These are phyloP conservation scores for Sutorius eximius DNA, from an alignment of 1,284 basidiomycete species.

Conservation along the genomic window DNA sequence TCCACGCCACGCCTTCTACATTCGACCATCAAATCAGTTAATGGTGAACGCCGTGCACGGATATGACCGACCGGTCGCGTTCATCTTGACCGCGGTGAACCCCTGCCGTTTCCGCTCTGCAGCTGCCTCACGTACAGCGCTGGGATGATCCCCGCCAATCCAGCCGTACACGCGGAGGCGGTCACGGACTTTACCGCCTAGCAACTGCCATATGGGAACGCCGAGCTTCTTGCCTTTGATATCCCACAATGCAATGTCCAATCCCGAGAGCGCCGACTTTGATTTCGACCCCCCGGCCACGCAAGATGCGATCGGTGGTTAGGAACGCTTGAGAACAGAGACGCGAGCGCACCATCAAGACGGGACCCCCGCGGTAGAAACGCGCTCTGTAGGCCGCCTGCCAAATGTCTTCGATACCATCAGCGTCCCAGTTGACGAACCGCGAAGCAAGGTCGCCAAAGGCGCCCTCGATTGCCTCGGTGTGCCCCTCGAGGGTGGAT, in stretches of 20 bases:
- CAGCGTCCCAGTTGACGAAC: constrained; percentile 67
- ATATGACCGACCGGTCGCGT: constrained; percentile 50
- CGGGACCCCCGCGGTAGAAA: constrained; percentile 75
- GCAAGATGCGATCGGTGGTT: not conserved
- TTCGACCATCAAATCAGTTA: not conserved
- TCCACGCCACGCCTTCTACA: constrained; percentile 46
- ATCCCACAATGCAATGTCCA: constrained; percentile 65
- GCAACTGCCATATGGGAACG: constrained; percentile 73
- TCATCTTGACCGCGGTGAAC: constrained; percentile 80
- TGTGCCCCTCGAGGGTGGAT: constrained; percentile 68
- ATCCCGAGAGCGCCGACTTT: constrained; percentile 52
- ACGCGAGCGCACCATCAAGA: constrained; percentile 55
- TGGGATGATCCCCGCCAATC: constrained; percentile 74
- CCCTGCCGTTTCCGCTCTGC: constrained; percentile 64
- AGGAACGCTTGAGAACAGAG: not conserved
- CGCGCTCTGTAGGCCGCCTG: constrained; percentile 64
- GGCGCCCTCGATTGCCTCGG: constrained; percentile 76
- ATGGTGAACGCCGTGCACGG: not conserved
- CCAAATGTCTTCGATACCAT: constrained; percentile 74
- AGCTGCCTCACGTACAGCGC: constrained; percentile 63
- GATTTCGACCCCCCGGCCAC: not conserved
- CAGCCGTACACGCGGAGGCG: constrained; percentile 62
- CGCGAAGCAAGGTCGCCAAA: constrained; percentile 60
- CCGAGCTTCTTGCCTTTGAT: constrained; percentile 79
- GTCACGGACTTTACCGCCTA: constrained; percentile 71